Conservation (phyloP, 2,329 filamentous ascomycete species). For the Lecanicillium sp. region DNA sequence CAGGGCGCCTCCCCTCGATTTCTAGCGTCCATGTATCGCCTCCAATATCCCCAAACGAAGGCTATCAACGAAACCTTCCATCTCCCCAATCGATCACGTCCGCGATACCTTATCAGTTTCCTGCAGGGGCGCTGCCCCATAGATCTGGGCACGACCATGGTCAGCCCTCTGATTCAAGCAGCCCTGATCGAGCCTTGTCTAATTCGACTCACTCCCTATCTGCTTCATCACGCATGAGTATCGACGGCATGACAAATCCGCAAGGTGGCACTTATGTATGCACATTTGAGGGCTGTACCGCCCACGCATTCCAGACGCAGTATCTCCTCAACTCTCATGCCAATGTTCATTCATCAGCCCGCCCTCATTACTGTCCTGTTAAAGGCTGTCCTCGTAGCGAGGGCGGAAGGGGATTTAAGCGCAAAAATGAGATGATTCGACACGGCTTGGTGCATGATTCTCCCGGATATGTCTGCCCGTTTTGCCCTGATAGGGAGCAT, state of each 20-base stretch:
- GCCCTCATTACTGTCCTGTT: constrained; percentile 60
- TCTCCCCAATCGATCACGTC: constrained; percentile 38
- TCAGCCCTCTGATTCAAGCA: background rate
- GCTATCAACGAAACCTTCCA: constrained; percentile 34
- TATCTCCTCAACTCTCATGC: constrained; percentile 74
- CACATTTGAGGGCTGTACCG: constrained; percentile 55
- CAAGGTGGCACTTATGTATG: constrained; percentile 50
- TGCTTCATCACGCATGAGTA: constrained; percentile 15
- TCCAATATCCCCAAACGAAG: constrained; percentile 42
- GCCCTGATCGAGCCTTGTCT: constrained; percentile 2
- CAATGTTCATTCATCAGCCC: constrained; percentile 59
- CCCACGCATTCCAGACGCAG: constrained; percentile 68
- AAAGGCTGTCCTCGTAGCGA: constrained; percentile 54
- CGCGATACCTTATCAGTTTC: constrained; percentile 30
- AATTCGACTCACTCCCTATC: constrained; percentile 3
- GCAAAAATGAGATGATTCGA: constrained; percentile 67
- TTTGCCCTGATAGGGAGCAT: constrained; percentile 88
- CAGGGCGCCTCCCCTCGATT: constrained; percentile 23
- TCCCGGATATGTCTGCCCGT: constrained; percentile 92
- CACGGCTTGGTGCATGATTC: constrained; percentile 87
- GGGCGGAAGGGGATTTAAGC: constrained; percentile 61
- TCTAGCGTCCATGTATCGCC: constrained; percentile 28
- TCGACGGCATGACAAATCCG: constrained; percentile 48
- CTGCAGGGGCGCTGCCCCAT: constrained; percentile 15
- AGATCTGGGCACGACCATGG: constrained; percentile 1